Evolutionary conservation across 208 protist species (phyloP).

Genomic region (Leishmania major): DNA sequence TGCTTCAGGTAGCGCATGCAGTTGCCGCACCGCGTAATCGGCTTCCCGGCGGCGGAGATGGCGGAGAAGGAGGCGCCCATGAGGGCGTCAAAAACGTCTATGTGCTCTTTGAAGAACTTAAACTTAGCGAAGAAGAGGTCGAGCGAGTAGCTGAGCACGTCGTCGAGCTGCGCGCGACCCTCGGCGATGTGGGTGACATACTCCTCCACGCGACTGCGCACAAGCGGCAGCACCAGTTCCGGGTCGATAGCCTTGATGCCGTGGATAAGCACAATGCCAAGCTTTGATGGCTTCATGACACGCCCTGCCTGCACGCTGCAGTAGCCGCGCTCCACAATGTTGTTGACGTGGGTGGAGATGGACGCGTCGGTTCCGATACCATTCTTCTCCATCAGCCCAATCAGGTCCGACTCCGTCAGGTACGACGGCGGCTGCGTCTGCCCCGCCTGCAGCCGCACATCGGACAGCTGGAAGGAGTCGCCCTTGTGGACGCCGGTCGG

Average conservation of each 20-base stretch:
- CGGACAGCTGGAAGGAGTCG: slow-evolving; percentile 78
- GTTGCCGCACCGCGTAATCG: slow-evolving; percentile 91
- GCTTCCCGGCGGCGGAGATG: slow-evolving; percentile 77
- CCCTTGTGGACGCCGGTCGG: slow-evolving; percentile 63
- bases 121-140: slow-evolving; percentile 92
- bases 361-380: slow-evolving; percentile 99
- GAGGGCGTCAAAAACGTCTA: slow-evolving; percentile 92
- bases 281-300: slow-evolving; percentile 93
- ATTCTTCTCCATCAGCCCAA: slow-evolving; percentile 97
- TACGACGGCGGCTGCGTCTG: slow-evolving; percentile 94
- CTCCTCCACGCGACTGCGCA: slow-evolving; percentile 93
- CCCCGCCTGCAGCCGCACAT: slow-evolving; percentile 77
- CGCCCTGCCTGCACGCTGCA: slow-evolving; percentile 81
- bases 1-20: slow-evolving; percentile 93
- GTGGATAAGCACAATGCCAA: slow-evolving; percentile 93
- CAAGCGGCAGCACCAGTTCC: slow-evolving; percentile 92
- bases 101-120: slow-evolving; percentile 91
- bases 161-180: slow-evolving; percentile 76
- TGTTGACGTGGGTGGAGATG: slow-evolving; percentile 98
- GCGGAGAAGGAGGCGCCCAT: slow-evolving; percentile 95
- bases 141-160: slow-evolving; percentile 84
- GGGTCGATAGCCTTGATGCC: slow-evolving; percentile 94
- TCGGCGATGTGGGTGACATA: slow-evolving; percentile 94
- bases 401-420: slow-evolving; percentile 98
- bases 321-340: slow-evolving; percentile 94